Conservation (phyloP, 2,329 filamentous ascomycete genomes). For the Botrytis fragariae region DNA sequence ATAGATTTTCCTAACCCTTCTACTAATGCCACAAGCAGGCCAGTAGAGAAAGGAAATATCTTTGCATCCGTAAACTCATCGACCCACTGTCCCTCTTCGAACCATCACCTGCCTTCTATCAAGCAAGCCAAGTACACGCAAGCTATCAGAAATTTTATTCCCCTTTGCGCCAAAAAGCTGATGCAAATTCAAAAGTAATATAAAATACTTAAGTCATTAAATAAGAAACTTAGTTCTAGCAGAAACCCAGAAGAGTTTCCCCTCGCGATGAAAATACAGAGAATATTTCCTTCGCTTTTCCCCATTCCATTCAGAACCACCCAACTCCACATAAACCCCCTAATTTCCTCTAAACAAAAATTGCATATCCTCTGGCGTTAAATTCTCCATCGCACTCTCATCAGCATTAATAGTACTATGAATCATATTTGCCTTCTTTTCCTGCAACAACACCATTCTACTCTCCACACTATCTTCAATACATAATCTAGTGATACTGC, state of each 20-base stretch:
- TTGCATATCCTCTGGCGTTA: constrained; percentile 89
- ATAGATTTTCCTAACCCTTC: background rate
- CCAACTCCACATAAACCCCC: background rate
- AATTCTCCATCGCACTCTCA: constrained; percentile 83
- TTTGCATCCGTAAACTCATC: too few species aligned
- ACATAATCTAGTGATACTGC: constrained; percentile 88
- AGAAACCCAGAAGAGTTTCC: background rate
- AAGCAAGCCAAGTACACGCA: background rate
- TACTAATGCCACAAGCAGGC: background rate
- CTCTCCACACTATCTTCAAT: constrained; percentile 98
- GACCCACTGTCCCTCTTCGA: background rate
- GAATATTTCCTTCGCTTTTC: background rate
- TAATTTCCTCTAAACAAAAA: constrained; percentile 84
- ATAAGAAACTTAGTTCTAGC: background rate
- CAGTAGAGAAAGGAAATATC: too few species aligned
- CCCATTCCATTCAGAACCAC: background rate
- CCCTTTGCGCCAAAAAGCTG: background rate
- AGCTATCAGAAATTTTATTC: background rate
- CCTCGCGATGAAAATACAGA: too few species aligned
- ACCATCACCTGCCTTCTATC: background rate
- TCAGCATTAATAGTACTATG: constrained; percentile 95
- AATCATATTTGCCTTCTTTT: constrained; percentile 99
- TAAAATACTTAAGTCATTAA: background rate
- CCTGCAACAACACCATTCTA: constrained; percentile 90
- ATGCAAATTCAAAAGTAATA: background rate